phyloP scores from a whole-genome alignment of 768 basidiomycete species.

The Panaeolus cyanescens region DNA sequence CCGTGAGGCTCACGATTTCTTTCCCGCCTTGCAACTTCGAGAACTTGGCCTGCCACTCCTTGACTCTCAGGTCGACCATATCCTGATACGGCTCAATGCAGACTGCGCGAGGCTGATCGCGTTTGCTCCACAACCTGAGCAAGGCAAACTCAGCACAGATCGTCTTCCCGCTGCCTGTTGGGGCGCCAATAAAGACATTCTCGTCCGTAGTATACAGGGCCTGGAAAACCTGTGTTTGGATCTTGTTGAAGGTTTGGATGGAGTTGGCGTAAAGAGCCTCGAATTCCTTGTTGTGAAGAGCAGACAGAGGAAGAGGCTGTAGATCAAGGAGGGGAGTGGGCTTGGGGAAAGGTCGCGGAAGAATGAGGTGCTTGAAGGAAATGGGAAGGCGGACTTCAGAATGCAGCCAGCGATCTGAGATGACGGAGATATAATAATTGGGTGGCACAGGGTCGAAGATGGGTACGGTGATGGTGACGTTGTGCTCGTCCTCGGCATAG shows the following conservation, averaged over 20 bases:
- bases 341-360: constrained; percentile 94
- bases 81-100: constrained; percentile 98
- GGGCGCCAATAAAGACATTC: constrained; percentile 95
- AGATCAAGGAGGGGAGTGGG: constrained; percentile 93
- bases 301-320: constrained; percentile 85
- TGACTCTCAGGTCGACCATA: constrained; percentile 90
- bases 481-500: constrained; percentile 93
- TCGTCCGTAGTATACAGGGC: constrained; percentile 96
- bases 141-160: constrained; percentile 97
- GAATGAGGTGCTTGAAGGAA: constrained; percentile 96
- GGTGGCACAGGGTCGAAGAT: constrained; percentile 98
- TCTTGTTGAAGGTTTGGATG: constrained; percentile 94
- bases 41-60: constrained; percentile 90
- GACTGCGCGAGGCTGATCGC: constrained; percentile 79
- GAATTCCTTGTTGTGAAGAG: constrained; percentile 91
- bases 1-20: constrained; percentile 91
- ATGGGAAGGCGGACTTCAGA: constrained; percentile 93
- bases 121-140: constrained; percentile 91
- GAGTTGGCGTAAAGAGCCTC: constrained; percentile 82
- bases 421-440: constrained; percentile 95
- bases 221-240: constrained; percentile 99
- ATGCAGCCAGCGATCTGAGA: constrained; percentile 96
- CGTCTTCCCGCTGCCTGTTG: constrained; percentile 96
- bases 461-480: constrained; percentile 90
- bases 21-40: constrained; percentile 84